Conservation (phyloP, 2,329 filamentous ascomycete genomes). For the Myotisia sp. region DNA sequence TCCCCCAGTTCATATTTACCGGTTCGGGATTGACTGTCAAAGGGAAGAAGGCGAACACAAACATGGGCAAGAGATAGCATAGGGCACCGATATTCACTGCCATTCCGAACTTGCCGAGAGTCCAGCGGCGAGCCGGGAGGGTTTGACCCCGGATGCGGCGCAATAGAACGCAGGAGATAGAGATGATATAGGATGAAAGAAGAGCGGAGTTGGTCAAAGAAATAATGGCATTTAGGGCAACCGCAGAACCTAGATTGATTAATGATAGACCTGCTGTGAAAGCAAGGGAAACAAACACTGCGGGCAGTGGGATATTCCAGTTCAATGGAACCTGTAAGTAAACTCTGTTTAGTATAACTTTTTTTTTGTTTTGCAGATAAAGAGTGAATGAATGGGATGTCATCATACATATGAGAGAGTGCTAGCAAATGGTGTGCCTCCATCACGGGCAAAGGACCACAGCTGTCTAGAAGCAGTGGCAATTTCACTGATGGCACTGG, state of each 20-base stretch:
- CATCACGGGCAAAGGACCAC: slow-evolving; percentile 40
- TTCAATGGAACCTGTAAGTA: slow-evolving; percentile 21
- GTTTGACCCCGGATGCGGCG: slow-evolving; percentile 29
- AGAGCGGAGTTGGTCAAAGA: slow-evolving; percentile 4
- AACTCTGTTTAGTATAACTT: background rate
- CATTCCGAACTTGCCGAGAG: slow-evolving; percentile 33
- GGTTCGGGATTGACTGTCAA: slow-evolving; percentile 19
- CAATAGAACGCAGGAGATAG: slow-evolving; percentile 33
- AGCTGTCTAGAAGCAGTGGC: slow-evolving; percentile 44
- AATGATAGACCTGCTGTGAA: slow-evolving; percentile 35
- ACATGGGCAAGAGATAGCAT: slow-evolving; percentile 26
- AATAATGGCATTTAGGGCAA: slow-evolving; percentile 30
- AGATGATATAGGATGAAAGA: slow-evolving; percentile 28
- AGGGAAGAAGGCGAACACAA: slow-evolving; percentile 35
- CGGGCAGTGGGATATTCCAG: slow-evolving; percentile 33
- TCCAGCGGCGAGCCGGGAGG: slow-evolving; percentile 32
- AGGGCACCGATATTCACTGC: slow-evolving; percentile 30
- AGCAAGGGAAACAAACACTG: slow-evolving; percentile 33
- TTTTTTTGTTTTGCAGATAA: background rate
- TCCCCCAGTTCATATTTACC: slow-evolving; percentile 35
- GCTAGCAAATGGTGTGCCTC: slow-evolving; percentile 26
- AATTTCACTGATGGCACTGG: slow-evolving; percentile 29
- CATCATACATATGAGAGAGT: slow-evolving; percentile 26
- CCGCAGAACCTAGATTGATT: slow-evolving; percentile 39
- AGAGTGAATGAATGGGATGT: too few relatives aligned